Evolutionary conservation across 1,139 yeast genomes (phyloP).

Genomic region (Yamadazyma taylorii): DNA sequence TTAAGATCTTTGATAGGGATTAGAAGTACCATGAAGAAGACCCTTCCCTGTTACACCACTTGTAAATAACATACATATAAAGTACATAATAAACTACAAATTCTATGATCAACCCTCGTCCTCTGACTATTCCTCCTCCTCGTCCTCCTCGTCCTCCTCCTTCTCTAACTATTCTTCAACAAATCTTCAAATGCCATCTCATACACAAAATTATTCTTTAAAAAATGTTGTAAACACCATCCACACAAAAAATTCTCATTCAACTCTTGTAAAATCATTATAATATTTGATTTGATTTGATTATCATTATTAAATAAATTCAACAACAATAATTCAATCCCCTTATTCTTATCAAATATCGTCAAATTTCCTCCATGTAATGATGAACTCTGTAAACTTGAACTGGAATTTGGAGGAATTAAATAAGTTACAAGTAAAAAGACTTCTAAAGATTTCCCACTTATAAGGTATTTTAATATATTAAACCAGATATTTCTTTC

Average conservation of each 20-base stretch:
- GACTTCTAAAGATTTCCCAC: constrained; percentile 46
- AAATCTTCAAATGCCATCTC: constrained; percentile 42
- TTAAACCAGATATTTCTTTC: constrained; percentile 44
- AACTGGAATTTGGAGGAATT: constrained; percentile 45
- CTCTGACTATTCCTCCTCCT: too few relatives aligned
- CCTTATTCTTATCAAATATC: constrained; percentile 48
- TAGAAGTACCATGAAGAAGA: too few relatives aligned
- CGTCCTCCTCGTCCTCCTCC: too few relatives aligned
- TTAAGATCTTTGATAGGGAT: constrained; percentile 28
- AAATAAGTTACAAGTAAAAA: constrained; percentile 43
- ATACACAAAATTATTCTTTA: constrained; percentile 41
- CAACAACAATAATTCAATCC: constrained; percentile 42
- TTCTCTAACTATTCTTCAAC: not conserved
- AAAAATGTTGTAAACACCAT: constrained; percentile 44
- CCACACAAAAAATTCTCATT: constrained; percentile 48
- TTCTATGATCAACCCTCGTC: too few relatives aligned
- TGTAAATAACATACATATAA: not conserved
- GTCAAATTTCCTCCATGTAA: constrained; percentile 45
- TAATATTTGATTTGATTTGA: constrained; percentile 41
- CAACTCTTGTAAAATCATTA: constrained; percentile 47
- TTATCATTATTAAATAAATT: constrained; percentile 38
- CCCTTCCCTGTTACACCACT: too few relatives aligned
- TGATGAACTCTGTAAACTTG: constrained; percentile 41
- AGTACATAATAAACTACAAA: not conserved
- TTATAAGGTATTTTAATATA: constrained; percentile 42